Base-by-base conservation (phyloP, 2,329 filamentous ascomycete genomes). In the Chaetomiaceae sp. region DNA sequence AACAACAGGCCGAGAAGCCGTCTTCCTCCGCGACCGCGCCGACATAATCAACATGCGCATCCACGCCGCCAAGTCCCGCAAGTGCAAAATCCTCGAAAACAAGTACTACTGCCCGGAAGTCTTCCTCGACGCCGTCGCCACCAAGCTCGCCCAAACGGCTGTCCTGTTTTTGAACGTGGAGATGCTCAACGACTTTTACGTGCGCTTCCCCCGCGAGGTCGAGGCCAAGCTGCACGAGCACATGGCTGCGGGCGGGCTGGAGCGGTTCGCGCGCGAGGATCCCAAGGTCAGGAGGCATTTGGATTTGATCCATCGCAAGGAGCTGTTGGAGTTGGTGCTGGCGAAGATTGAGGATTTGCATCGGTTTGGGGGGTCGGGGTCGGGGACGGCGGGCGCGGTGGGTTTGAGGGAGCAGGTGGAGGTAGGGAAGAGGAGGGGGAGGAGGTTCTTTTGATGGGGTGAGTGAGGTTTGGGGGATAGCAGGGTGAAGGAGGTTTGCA, bases 131-230 rank as follows among this genome's bases (percentile, higher is more conserved):
- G 91, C 95, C 3, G 94, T 96, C 2, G 91, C 94, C 1, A 89
- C 91, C 62, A 97, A 97, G 72, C 81, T 99, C 45, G 95, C 92
- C 3, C 87, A 90, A 1, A 99, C 94, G 0, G 92, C 94, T 2
- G 94, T 99, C 8, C 82, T 99, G 0, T 99, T 99, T 77, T 81
- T 99, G 27, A 96, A 99, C 65, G 94, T 97, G 11, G 95, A 99
- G 73, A 80, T 99, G 19, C 81, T 99, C 17, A 92, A 89, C 2
- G 95, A 99, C 66, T 99, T 97, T 69, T 96, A 96, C 74, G 96
- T 96, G 73, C 91, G 94, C 67, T 99, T 99, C 71, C 94, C 94
- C 0, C 83, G 94, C 36, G 91, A 96, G 68, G 81, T 99, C 12
- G 94, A 99, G 69, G 75, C 87, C 55, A 83, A 91, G 31, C 84